Evolutionary conservation across 306 rosid genomes (phyloP).

Genomic region (Mucuna pruriens): DNA sequence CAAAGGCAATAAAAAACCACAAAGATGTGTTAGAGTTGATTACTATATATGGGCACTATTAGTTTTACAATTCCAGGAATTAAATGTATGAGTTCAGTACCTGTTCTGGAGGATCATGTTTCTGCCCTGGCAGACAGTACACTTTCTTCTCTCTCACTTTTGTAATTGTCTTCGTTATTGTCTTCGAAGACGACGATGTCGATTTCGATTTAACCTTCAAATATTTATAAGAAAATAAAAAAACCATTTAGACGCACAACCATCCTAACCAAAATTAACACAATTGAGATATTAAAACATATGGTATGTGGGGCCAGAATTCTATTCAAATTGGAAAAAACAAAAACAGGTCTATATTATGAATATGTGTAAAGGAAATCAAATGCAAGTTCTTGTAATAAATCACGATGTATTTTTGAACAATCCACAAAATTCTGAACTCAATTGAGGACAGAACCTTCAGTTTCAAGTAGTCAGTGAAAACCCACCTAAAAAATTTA

Average conservation of each 20-base stretch:
- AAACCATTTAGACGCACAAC: not conserved
- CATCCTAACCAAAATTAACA: conserved; percentile 30
- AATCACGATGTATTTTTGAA: not conserved
- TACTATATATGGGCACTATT: conserved; percentile 19
- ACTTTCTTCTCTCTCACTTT: conserved; percentile 80
- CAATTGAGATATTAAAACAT: not conserved
- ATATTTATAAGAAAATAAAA: conserved; percentile 17
- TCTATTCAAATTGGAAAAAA: not conserved
- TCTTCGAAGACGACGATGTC: conserved; percentile 50
- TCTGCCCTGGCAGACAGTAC: conserved; percentile 82
- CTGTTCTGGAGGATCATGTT: conserved; percentile 93
- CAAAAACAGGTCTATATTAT: not conserved
- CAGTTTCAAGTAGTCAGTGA: not conserved
- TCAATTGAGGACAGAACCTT: conserved; percentile 2
- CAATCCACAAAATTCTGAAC: not conserved
- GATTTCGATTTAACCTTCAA: conserved; percentile 72
- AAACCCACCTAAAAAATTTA: conserved; percentile 34
- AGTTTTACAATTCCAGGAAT: conserved; percentile 17
- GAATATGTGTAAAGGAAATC: not conserved
- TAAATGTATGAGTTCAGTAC: conserved; percentile 41
- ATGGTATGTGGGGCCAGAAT: not conserved
- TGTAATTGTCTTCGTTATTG: conserved; percentile 1
- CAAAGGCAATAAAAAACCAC: conserved; percentile 29
- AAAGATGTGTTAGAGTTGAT: conserved; percentile 29
- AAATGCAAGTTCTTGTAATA: not conserved